Evolutionary conservation across 1,284 basidiomycete genomes (phyloP).

Genomic region (Leccinum solheimii): DNA sequence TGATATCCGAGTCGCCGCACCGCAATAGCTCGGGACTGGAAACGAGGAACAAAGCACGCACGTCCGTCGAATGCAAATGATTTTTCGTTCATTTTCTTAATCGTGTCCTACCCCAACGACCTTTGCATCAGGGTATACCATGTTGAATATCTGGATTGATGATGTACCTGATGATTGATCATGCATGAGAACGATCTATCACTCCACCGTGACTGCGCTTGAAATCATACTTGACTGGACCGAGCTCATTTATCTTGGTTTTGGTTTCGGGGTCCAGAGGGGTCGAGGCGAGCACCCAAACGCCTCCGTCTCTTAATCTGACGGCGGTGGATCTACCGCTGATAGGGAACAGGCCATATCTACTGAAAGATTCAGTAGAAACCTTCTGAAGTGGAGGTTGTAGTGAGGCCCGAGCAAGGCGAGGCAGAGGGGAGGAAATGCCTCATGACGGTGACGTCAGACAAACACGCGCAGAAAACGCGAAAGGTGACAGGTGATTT

Average conservation of each 20-base stretch:
- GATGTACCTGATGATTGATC: slow-evolving; percentile 52
- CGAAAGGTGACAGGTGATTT: slow-evolving; percentile 1
- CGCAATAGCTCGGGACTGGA: not conserved
- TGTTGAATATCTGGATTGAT: slow-evolving; percentile 69
- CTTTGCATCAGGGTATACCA: slow-evolving; percentile 77
- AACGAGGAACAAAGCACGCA: slow-evolving; percentile 34
- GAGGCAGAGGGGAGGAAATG: slow-evolving; percentile 15
- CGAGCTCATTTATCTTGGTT: slow-evolving; percentile 68
- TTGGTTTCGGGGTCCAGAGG: slow-evolving; percentile 76
- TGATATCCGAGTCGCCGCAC: not conserved
- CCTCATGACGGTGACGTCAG: slow-evolving; percentile 25
- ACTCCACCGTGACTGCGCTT: not conserved
- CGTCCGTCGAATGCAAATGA: slow-evolving; percentile 60
- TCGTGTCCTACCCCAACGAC: slow-evolving; percentile 63
- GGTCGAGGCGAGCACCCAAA: slow-evolving; percentile 88
- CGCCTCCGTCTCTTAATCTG: slow-evolving; percentile 65
- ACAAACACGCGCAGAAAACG: slow-evolving; percentile 18
- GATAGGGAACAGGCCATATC: slow-evolving; percentile 69
- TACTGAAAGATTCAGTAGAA: slow-evolving; percentile 21
- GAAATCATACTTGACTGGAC: slow-evolving; percentile 64
- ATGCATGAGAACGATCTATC: not conserved
- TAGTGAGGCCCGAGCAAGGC: slow-evolving; percentile 12
- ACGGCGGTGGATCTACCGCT: slow-evolving; percentile 86
- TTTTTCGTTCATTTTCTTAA: slow-evolving; percentile 44
- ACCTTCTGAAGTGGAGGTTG: slow-evolving; percentile 18